These are phyloP conservation scores for Eragrostis tef DNA, from an alignment of 202 grass and related monocot species.

Conservation along the genomic window DNA sequence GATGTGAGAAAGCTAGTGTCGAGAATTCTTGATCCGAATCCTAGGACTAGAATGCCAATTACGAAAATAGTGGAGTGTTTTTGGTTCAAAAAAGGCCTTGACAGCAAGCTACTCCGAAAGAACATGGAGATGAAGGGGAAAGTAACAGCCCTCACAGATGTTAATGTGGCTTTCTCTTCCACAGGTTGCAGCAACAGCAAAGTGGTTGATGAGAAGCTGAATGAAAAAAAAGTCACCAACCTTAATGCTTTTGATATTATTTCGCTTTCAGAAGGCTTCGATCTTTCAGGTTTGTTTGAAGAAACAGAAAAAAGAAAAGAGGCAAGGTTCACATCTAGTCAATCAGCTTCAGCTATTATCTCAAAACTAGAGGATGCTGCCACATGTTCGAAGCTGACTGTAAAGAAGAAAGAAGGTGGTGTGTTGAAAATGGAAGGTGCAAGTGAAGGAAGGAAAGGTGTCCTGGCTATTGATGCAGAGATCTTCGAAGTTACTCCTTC, in stretches of 20 bases:
- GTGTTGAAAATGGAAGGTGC: conserved; percentile 74
- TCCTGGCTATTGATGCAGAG: conserved; percentile 71
- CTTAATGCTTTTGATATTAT: conserved; percentile 94
- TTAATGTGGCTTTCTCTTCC: conserved; percentile 52
- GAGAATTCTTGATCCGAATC: conserved; percentile 85
- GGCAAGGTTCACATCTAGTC: conserved; percentile 72
- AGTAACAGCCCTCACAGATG: conserved; percentile 39
- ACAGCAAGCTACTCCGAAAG: conserved; percentile 50
- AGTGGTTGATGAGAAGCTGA: conserved; percentile 34
- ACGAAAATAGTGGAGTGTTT: conserved; percentile 78
- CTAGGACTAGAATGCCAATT: conserved; percentile 70
- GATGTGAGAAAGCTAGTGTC: conserved; percentile 65
- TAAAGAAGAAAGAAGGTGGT: conserved; percentile 81
- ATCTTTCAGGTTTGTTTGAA: conserved; percentile 76
- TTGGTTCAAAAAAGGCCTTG: conserved; percentile 84
- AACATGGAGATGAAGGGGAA: conserved; percentile 33
- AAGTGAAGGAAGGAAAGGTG: conserved; percentile 76
- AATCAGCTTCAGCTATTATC: conserved; percentile 67
- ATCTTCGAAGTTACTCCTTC: conserved; percentile 77
- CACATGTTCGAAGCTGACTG: conserved; percentile 61
- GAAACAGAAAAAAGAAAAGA: conserved; percentile 61
- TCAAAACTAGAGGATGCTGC: conserved; percentile 75
- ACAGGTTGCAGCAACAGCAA: conserved; percentile 21
- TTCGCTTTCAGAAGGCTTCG: conserved; percentile 77
- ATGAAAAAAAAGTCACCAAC: conserved; percentile 58